Base-by-base conservation (phyloP, 768 basidiomycete species). In the Termitomyces sp. region DNA sequence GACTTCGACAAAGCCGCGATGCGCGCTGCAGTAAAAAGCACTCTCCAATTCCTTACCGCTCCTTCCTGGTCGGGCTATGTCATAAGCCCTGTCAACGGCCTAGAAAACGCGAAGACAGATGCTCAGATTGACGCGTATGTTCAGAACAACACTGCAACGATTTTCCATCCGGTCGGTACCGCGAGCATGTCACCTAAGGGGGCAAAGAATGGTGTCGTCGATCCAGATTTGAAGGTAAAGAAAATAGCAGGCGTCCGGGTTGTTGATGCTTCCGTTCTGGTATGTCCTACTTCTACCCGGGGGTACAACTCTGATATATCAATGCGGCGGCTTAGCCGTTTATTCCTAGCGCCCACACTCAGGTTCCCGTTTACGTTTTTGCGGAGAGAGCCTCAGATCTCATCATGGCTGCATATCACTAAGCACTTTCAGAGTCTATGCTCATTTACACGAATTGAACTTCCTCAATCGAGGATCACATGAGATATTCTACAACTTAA, bases 201-300 rank as follows among this genome's bases (percentile, higher is more conserved):
- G 9, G 63, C 66, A 4, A 50, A 61, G 27, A 53, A 57, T 7
- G 74, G 72, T 8, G 74, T 75, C 24, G 68, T 72, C 1, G 67
- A 73, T 61, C 69, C 72, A 3, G 68, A 72, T 58, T 56, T 74
- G 15, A 66, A 44, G 44, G 66, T 75, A 11, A 73, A 72, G 59
- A 66, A 66, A 4, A 58, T 72, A 0, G 58, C 33, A 1, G 71
- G 71, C 18, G 57, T 75, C 12, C 63, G 74, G 15, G 64, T 75
- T 22, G 70, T 75, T 9, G 74, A 75, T 67, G 71, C 70, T 27
- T 73, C 71, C 11, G 63, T 73, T 24, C 49, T 73, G 18, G 39
- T 54, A 30, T 30, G 27, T 20, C 8, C 9, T 5, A 54, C 9
- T 6, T 31, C 13, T 39, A 42, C 22, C 2, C 41, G 37, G n/a